Evolutionary conservation across 208 protist species (phyloP), one percentile per base, ranked within the genome.

Genomic region (Blastocrithidia nonstop): DNA sequence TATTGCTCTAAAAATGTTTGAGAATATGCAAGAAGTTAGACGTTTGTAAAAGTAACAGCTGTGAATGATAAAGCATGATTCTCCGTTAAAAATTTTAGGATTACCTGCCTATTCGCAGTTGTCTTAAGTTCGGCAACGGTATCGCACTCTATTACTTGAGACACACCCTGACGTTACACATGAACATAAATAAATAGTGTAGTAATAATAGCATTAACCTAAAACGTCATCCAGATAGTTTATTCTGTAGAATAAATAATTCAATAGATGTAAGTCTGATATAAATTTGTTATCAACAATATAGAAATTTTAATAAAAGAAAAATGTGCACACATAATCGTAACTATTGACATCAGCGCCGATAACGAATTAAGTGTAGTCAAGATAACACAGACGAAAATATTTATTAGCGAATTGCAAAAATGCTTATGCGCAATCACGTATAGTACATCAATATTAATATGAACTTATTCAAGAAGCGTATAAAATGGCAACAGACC

Each of bases 101-200:
- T 66, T 88, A 11, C 79, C 79, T 1, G 74, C 84, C 44, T 72
- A 88, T 49, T 74, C 79, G 1, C 69, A 79, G 32, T 39, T 88
- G 3, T 29, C 40, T 4, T 74, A 88, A 23, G 58, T 88, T 2
- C 74, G 79, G 5, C 60, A 71, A 11, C 79, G 79, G 7, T 85
- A 88, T 45, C 64, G 74, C 11, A 58, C 66, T 24, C 49, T 88
- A 3, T 51, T 88, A 6, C 52, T 88, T 2, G 74, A 81, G 44
- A 80, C 74, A 5, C 79, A 88, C 47, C 79, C 79, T 4, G 79
- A 88, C 49, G 85, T 72, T 0, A 59, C 71, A 24, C 55, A 57
- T 26, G 32, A 28, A 1, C 35, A 3, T 8, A 26, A 16, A 21
- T 22, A 27, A 17, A n/a, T n/a, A n/a, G n/a, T n/a, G n/a, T n/a